A percentile compares a stretch with the other conserved stretches of the same genome.
Conservation (phyloP, 2,329 filamentous ascomycete genomes). For the Aspergillus novoparasiticus region DNA sequence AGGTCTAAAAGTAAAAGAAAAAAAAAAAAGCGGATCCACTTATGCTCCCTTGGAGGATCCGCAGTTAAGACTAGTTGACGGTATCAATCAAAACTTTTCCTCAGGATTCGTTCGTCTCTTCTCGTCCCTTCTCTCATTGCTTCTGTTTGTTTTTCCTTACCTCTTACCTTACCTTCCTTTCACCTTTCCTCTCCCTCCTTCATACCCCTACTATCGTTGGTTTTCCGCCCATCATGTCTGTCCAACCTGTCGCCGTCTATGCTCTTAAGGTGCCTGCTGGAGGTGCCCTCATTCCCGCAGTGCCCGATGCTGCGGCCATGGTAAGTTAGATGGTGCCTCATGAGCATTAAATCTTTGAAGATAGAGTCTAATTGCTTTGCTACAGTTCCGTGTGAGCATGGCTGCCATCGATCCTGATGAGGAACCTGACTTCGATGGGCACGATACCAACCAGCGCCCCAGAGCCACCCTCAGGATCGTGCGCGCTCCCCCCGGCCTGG, state of each 20-base stretch:
- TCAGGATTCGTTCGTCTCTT: slow-evolving; percentile 5
- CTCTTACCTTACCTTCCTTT: slow-evolving; percentile 20
- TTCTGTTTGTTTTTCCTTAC: slow-evolving; percentile 7
- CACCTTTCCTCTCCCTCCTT: slow-evolving; percentile 20
- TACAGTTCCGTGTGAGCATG: slow-evolving; percentile 95
- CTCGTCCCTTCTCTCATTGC: slow-evolving; percentile 11
- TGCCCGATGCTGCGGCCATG: slow-evolving; percentile 77
- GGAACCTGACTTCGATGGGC: slow-evolving; percentile 65
- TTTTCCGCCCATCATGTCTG: slow-evolving; percentile 43
- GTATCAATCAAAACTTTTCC: slow-evolving; percentile 22
- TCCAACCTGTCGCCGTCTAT: slow-evolving; percentile 76
- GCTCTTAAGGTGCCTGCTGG: slow-evolving; percentile 88
- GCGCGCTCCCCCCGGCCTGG: slow-evolving; percentile 65
- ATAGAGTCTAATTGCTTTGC: not conserved
- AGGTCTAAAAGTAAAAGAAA: slow-evolving; percentile 3
- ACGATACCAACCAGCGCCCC: slow-evolving; percentile 63
- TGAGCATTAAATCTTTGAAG: too few species aligned
- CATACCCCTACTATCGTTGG: slow-evolving; percentile 22
- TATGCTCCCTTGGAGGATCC: slow-evolving; percentile 9
- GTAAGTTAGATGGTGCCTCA: slow-evolving; percentile 57
- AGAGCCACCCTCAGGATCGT: slow-evolving; percentile 91
- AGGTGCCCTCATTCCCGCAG: slow-evolving; percentile 78
- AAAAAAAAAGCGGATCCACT: slow-evolving; percentile 14
- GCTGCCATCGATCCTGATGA: slow-evolving; percentile 92
- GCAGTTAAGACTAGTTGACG: slow-evolving; percentile 9